Percentiles rank a stretch among this genome's conserved stretches.
Conservation (phyloP, 2,329 filamentous ascomycete species). For the Calonectria honghensis region DNA sequence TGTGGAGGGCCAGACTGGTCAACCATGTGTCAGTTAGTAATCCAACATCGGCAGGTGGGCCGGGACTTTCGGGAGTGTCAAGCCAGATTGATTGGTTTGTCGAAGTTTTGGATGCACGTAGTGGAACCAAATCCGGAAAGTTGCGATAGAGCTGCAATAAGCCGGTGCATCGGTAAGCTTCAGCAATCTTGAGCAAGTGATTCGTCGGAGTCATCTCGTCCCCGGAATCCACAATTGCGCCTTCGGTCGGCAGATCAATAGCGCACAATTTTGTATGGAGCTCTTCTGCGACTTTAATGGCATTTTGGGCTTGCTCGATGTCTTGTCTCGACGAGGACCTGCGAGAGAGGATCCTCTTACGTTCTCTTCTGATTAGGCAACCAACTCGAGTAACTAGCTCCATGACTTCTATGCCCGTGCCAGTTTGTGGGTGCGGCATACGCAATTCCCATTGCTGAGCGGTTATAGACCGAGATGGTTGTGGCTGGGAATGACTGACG, state of each 20-base stretch:
- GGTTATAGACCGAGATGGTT: constrained; percentile 38
- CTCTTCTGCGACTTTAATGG: constrained; percentile 46
- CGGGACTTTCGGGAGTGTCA: constrained; percentile 29
- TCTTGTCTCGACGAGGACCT: constrained; percentile 51
- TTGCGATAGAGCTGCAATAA: constrained; percentile 55
- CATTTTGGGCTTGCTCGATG: constrained; percentile 50
- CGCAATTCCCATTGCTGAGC: constrained; percentile 44
- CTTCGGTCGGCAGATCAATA: constrained; percentile 45
- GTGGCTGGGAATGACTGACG: constrained; percentile 30
- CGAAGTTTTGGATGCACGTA: constrained; percentile 46
- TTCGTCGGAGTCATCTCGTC: constrained; percentile 51
- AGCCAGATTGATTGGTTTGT: constrained; percentile 25
- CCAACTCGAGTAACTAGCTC: constrained; percentile 54
- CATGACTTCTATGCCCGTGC: constrained; percentile 50
- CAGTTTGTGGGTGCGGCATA: constrained; percentile 56
- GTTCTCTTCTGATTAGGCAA: constrained; percentile 48
- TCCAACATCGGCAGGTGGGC: constrained; percentile 13
- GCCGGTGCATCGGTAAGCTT: constrained; percentile 55
- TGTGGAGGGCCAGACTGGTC: constrained; percentile 66
- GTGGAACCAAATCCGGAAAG: constrained; percentile 63
- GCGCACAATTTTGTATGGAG: constrained; percentile 48
- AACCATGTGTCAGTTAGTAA: constrained; percentile 61
- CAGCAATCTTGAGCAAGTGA: constrained; percentile 53
- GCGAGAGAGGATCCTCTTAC: constrained; percentile 50
- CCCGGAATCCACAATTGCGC: constrained; percentile 50